A percentile compares a stretch with the other conserved stretches of the same genome.
phyloP scores from a whole-genome alignment of 2,329 filamentous ascomycete species.

The Tolypocladium cylindrosporum region DNA sequence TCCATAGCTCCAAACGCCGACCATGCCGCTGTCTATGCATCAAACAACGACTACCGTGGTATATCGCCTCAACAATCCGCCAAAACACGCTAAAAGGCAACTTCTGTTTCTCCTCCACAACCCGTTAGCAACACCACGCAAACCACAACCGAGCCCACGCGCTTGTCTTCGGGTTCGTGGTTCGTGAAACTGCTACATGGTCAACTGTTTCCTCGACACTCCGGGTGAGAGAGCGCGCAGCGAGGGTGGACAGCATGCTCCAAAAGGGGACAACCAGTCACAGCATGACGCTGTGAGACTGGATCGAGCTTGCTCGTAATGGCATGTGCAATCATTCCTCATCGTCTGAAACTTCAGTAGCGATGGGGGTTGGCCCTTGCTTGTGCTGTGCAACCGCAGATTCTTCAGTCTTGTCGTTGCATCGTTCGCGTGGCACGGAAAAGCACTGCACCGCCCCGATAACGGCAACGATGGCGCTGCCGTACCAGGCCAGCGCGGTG shows the following conservation, averaged over 20 bases:
- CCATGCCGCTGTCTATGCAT: constrained; percentile 2
- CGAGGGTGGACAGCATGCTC: not conserved
- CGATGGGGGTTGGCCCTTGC: constrained; percentile 6
- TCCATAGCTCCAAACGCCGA: not conserved
- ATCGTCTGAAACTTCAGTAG: constrained; percentile 21
- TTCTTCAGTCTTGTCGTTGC: constrained; percentile 19
- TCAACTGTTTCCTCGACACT: constrained; percentile 8
- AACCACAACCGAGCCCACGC: not conserved
- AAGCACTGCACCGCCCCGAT: constrained; percentile 53
- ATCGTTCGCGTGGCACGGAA: constrained; percentile 28
- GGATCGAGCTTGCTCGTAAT: not conserved
- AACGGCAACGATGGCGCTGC: constrained; percentile 44
- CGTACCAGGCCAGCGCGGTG: constrained; percentile 55
- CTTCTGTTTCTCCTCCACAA: not conserved
- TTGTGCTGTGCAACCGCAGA: constrained; percentile 6
- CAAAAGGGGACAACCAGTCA: not conserved
- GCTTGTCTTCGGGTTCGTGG: not conserved
- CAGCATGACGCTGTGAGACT: not conserved
- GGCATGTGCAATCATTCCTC: constrained; percentile 6
- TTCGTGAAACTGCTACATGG: constrained; percentile 9
- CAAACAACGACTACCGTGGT: constrained; percentile 4
- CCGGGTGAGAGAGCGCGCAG: not conserved
- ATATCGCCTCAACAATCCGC: not conserved
- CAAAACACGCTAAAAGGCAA: constrained; percentile 1
- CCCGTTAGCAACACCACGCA: not conserved